Conservation (phyloP, 2,329 filamentous ascomycete genomes). For the Chrysoporthe puriensis region DNA sequence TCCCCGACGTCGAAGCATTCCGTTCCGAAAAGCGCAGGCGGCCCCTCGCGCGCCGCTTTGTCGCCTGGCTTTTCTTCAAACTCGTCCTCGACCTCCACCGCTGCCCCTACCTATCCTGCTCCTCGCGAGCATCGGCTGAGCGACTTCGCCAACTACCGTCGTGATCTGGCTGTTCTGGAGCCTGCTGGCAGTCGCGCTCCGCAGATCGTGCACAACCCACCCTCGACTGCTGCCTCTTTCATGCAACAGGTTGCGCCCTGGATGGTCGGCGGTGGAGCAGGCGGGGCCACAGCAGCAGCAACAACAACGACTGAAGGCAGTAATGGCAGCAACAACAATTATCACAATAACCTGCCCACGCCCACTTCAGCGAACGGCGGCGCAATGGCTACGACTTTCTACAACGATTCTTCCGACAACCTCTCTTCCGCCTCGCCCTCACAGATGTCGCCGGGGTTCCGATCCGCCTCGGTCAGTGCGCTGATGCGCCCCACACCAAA, state of each 20-base stretch:
- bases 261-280: conserved; percentile 46
- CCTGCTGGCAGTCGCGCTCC: conserved; percentile 60
- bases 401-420: conserved; percentile 76
- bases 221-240: conserved; percentile 48
- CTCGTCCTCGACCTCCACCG: conserved; percentile 40
- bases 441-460: conserved; percentile 73
- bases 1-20: conserved; percentile 49
- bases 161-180: conserved; percentile 71
- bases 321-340: conserved; percentile 39
- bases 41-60: conserved; percentile 48
- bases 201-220: conserved; percentile 53
- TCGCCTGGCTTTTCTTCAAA: conserved; percentile 47
- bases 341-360: conserved; percentile 34
- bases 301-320: conserved; percentile 6
- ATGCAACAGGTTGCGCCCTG: conserved; percentile 62
- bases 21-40: conserved; percentile 30
- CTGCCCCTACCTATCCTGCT: conserved; percentile 38
- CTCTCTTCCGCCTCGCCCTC: conserved; percentile 53
- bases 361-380: conserved; percentile 40
- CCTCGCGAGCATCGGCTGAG: conserved; percentile 59
- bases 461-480: conserved; percentile 48
- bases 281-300: conserved; percentile 37
- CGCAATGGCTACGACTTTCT: conserved; percentile 62
- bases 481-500: conserved; percentile 42
- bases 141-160: conserved; percentile 71